phyloP scores from a whole-genome alignment of 371 early-diverging fungal genomes.

The Antonospora locustae region DNA sequence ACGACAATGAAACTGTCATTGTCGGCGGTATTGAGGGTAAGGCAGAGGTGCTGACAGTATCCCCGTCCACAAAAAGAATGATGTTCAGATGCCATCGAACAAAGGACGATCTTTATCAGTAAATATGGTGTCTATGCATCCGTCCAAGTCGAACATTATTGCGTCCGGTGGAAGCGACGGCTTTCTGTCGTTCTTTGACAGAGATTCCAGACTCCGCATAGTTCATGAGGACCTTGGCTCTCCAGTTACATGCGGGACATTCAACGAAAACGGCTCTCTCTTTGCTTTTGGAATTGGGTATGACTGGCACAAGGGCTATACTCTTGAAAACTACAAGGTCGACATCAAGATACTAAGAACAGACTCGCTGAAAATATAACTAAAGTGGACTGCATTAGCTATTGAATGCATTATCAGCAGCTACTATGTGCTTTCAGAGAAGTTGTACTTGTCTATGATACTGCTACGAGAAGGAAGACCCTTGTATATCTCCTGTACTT shows the following conservation, averaged over 20 bases:
- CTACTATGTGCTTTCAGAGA: no score
- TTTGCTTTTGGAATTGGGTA: slow-evolving; percentile 80
- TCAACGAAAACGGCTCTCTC: slow-evolving; percentile 68
- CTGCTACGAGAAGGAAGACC: no score
- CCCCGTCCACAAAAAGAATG: slow-evolving; percentile 57
- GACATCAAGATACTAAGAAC: no score
- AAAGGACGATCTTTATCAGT: slow-evolving; percentile 56
- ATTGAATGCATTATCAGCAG: no score
- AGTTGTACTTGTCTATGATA: no score
- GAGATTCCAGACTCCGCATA: slow-evolving; percentile 69
- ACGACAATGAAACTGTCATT: slow-evolving; percentile 23
- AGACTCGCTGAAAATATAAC: no score
- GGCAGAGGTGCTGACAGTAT: slow-evolving; percentile 33
- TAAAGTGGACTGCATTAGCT: no score
- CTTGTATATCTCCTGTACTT: no score
- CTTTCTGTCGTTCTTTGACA: slow-evolving; percentile 76
- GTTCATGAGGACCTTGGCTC: slow-evolving; percentile 48
- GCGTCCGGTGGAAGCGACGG: slow-evolving; percentile 80
- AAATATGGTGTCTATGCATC: slow-evolving; percentile 68
- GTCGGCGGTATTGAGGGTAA: slow-evolving; percentile 52
- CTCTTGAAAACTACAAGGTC: no score
- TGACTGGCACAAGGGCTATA: slow-evolving; percentile 78
- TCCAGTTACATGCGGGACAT: slow-evolving; percentile 65
- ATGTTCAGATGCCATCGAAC: slow-evolving; percentile 83
- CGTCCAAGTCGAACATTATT: slow-evolving; percentile 71